These are phyloP conservation scores for Hymenoscyphus fraxineus DNA, from an alignment of 2,329 filamentous ascomycete genomes.

Conservation along the genomic window DNA sequence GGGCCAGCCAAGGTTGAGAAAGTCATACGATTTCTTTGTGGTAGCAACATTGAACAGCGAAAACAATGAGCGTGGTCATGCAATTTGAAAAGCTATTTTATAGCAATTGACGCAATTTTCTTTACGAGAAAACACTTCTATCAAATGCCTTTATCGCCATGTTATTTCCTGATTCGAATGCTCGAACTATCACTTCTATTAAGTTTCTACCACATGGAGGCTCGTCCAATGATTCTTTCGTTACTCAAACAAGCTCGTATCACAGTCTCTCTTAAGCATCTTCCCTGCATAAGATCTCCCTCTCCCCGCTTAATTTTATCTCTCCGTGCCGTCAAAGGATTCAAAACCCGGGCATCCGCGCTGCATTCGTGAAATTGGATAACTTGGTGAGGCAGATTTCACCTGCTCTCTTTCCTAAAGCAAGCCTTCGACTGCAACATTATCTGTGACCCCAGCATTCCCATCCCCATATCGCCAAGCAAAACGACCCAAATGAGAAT, in stretches of 20 bases:
- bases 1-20: too few species aligned
- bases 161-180: neutral
- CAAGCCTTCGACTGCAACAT: neutral
- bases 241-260: neutral
- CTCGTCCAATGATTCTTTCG: neutral
- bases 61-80: neutral
- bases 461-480: neutral
- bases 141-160: neutral
- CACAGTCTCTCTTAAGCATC: neutral
- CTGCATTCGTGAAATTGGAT: slow-evolving; percentile 1
- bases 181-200: neutral
- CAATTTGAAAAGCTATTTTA: neutral
- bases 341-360: neutral
- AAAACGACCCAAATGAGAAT: neutral
- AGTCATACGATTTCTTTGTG: too few species aligned
- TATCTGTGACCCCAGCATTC: neutral
- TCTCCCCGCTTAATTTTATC: neutral
- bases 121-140: neutral
- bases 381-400: neutral
- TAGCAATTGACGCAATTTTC: neutral
- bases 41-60: neutral
- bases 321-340: neutral
- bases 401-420: neutral
- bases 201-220: neutral
- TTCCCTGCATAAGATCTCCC: neutral